Conservation (phyloP, 345 rosid species). For the Zanthoxylum bungeanum region DNA sequence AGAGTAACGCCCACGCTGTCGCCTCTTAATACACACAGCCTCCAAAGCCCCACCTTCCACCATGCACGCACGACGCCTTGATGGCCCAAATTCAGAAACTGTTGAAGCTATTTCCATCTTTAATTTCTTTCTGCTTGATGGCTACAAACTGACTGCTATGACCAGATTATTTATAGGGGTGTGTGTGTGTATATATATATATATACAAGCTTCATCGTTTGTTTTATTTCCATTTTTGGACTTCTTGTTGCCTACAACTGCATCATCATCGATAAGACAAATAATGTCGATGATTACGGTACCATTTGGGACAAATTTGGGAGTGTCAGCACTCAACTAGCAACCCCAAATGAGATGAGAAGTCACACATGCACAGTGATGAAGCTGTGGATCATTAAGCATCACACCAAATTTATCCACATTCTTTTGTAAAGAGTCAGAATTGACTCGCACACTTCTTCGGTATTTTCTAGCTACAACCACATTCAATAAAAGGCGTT, state of each 20-base stretch:
- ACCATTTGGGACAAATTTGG: slow-evolving; percentile 15
- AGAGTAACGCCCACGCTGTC: slow-evolving; percentile 33
- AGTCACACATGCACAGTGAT: not conserved
- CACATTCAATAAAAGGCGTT: no score
- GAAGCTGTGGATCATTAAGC: not conserved
- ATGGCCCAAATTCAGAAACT: slow-evolving; percentile 13
- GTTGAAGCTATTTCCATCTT: slow-evolving; percentile 12
- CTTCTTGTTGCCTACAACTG: not conserved
- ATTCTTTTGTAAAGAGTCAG: not conserved
- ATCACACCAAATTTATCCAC: not conserved
- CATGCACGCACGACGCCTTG: slow-evolving; percentile 1
- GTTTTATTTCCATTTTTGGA: slow-evolving; percentile 4
- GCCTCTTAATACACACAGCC: slow-evolving; percentile 26
- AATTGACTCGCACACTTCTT: not conserved
- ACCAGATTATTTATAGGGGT: no score
- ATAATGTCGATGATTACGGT: slow-evolving; percentile 15
- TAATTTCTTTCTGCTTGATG: not conserved
- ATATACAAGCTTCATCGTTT: not conserved
- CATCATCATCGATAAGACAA: slow-evolving; percentile 9
- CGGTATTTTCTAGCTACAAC: slow-evolving; percentile 5
- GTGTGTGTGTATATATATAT: not conserved
- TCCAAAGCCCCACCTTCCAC: slow-evolving; percentile 18
- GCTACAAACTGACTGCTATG: not conserved
- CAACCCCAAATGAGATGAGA: no score
- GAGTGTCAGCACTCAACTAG: not conserved